Base-by-base conservation (phyloP, 2,329 filamentous ascomycete species). In the Penicillium digitatum region DNA sequence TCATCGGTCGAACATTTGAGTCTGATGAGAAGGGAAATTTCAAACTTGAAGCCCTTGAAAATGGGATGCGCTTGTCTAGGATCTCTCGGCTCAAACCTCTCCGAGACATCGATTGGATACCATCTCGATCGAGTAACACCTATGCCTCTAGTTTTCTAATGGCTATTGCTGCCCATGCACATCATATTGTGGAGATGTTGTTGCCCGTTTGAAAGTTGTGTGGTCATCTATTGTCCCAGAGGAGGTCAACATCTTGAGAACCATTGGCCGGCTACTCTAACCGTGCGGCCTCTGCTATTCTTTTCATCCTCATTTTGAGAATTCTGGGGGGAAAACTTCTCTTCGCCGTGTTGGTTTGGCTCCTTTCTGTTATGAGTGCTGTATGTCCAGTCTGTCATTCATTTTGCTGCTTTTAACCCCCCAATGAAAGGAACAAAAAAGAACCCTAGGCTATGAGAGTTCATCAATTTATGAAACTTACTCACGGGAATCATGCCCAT, bases 71-170 rank as follows among this genome's bases (percentile, higher is more conserved):
- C 5, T 12, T 18, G 5, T 2, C 26, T n/a, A n/a, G n/a, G n/a
- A 7, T 18, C 7, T 43, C 22, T 26, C 7, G 1, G 3, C 24
- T 27, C 24, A 1, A 29, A 11, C 24, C 26, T n/a, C 1, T 20
- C 14, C 40, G 40, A 3, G 40, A 44, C 3, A 11, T 29, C 7
- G 40, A 44, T 8, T 43, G 40, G 39, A 3, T 1, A 14, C 1
- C 2, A 22, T 8, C 35, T 3, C 10, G 4, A 22, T 0, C 0
- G 10, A 0, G 1, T 20, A 1, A 0, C 5, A 0, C 1, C 11
- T 12, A 7, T 11, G 1, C 0, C n/a, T n/a, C n/a, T n/a, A n/a
- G n/a, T n/a, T n/a, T n/a, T n/a, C n/a, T n/a, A 8, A 2, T 20
- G 11, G 35, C 18, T 8, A 1, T 38, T 24, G 24, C 24, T 18